phyloP scores from a whole-genome alignment of 495 filamentous ascomycete genomes.

The Saxispiralis lemnorum region DNA sequence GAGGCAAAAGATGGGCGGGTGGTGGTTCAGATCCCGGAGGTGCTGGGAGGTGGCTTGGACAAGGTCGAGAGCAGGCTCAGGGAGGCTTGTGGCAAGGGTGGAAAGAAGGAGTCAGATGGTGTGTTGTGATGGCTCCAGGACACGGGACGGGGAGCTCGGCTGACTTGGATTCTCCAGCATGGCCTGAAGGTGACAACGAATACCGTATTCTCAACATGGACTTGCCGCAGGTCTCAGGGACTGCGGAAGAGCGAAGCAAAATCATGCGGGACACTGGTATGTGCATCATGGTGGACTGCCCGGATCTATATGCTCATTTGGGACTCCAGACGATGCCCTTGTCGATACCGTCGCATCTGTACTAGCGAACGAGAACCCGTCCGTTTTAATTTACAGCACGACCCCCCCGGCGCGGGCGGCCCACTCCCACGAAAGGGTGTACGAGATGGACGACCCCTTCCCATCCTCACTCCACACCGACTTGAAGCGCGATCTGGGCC shows the following conservation, averaged over 20 bases:
- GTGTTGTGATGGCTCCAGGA: background rate
- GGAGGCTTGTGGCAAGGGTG: background rate
- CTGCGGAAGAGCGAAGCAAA: conserved; percentile 20
- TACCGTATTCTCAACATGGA: conserved; percentile 35
- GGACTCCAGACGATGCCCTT: conserved; percentile 39
- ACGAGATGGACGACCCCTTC: conserved; percentile 36
- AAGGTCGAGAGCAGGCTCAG: background rate
- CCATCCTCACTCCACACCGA: conserved; percentile 36
- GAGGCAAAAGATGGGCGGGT: conserved; percentile 7
- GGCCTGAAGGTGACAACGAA: conserved; percentile 7
- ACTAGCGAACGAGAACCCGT: conserved; percentile 32
- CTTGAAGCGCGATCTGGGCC: conserved; percentile 36
- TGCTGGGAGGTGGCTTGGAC: conserved; percentile 8
- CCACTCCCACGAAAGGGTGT: conserved; percentile 14
- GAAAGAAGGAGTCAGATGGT: conserved; percentile 1
- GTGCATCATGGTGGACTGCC: conserved; percentile 22
- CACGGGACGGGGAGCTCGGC: background rate
- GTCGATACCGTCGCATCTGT: conserved; percentile 35
- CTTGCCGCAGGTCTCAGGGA: conserved; percentile 30
- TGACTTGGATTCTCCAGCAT: background rate
- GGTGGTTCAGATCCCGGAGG: conserved; percentile 18
- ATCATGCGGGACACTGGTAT: conserved; percentile 25
- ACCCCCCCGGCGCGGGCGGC: conserved; percentile 19
- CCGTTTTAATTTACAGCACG: conserved; percentile 47
- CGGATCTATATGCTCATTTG: background rate